Evolutionary conservation across 73 alveolate genomes (phyloP), one percentile per base, ranked within the genome.

Genomic region (Paramecium sonneborni): DNA sequence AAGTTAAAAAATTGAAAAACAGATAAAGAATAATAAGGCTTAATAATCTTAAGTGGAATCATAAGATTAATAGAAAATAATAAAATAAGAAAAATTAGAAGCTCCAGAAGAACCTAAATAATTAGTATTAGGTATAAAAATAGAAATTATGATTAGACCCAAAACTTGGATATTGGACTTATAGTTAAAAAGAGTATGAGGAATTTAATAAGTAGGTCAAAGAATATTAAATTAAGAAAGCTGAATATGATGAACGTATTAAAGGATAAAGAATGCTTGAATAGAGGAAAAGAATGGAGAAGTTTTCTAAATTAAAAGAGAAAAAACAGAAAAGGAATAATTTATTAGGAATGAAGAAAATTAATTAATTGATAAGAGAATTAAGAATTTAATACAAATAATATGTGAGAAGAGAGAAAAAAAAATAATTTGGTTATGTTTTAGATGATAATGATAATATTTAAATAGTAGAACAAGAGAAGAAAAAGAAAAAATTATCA

Each of bases 141-240:
- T 74, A 2, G 1, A n/a, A 3, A 62, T 26, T 74, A 11, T 10
- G 1, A 18, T 20, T 44, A 79, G 90, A 79, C 41, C 74, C 70
- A 23, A 79, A 79, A 20, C 55, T 43, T 44, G 90, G 90, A 3
- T 79, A 41, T 43, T 79, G 90, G 90, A 79, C 90, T 0, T 79
- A 79, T 14, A 79, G 76, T 43, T 20, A 30, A 24, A 41, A 79
- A 44, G 43, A 79, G 55, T 20, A 41, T 30, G 35, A 24, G 10
- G 72, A 20, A 46, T 79, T 43, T 46, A 18, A 79, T 21, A 23
- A 79, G 14, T 6, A 79, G 26, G 44, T 14, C 2, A 18, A 38
- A 79, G 41, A 79, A 79, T 39, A 24, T 79, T 6, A 30, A 62
- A 6, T n/a, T 39, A 21, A 24, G 56, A 79, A 44, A 79, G 32